phyloP scores from a whole-genome alignment of 2,329 filamentous ascomycete genomes.

The Pseudopithomyces maydicus region DNA sequence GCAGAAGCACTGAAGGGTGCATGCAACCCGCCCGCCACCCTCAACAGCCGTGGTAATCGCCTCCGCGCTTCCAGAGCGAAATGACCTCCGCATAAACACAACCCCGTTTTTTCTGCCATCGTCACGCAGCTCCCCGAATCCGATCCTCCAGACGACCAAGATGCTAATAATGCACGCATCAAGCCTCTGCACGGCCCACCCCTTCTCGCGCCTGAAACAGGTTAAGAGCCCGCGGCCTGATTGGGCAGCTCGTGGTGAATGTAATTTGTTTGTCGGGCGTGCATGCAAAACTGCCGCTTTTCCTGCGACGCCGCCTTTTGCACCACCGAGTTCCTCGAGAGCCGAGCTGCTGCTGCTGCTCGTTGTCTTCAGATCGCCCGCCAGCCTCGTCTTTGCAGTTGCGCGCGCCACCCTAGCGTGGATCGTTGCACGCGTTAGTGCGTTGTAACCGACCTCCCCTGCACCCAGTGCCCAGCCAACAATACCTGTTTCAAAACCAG shows the following conservation, averaged over 20 bases:
- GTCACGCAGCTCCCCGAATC: too few relatives aligned
- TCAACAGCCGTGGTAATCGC: too few relatives aligned
- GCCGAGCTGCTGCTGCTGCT: background rate
- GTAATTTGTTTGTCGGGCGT: slow-evolving; percentile 11
- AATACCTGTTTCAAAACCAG: slow-evolving; percentile 16
- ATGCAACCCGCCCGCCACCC: too few relatives aligned
- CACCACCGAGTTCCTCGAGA: slow-evolving; percentile 6
- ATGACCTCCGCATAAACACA: too few relatives aligned
- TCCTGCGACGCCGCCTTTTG: slow-evolving; percentile 7
- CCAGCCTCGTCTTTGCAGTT: slow-evolving; percentile 3
- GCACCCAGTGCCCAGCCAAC: slow-evolving; percentile 13
- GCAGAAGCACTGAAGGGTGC: too few relatives aligned
- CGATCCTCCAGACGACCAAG: too few relatives aligned
- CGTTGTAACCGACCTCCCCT: slow-evolving; percentile 5
- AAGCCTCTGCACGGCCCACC: slow-evolving; percentile 11
- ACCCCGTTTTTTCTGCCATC: too few relatives aligned
- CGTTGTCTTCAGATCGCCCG: background rate
- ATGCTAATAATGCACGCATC: slow-evolving; percentile 7
- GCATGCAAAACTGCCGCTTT: background rate
- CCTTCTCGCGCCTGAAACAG: slow-evolving; percentile 12
- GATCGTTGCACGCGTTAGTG: slow-evolving; percentile 3
- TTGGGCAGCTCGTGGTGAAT: slow-evolving; percentile 11
- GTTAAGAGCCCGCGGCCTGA: slow-evolving; percentile 4
- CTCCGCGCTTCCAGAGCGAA: too few relatives aligned
- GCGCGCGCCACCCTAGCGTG: slow-evolving; percentile 5